These are phyloP conservation scores for Monosporascus sp. DNA, from an alignment of 2,329 filamentous ascomycete genomes.

Conservation along the genomic window DNA sequence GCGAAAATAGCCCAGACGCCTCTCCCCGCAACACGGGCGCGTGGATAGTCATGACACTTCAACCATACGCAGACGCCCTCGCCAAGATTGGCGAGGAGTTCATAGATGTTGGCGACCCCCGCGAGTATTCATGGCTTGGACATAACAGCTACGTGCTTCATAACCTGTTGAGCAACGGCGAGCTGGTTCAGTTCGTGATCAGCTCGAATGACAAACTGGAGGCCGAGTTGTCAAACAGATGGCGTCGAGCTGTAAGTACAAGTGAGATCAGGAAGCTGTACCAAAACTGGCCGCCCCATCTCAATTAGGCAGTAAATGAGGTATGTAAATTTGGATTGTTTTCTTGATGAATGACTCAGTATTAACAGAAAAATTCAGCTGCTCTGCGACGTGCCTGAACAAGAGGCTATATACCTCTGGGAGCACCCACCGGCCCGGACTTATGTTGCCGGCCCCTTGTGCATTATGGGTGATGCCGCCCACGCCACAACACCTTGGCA, in stretches of 20 bases:
- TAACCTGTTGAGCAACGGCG: slow-evolving; percentile 12
- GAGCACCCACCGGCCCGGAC: slow-evolving; percentile 14
- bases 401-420: slow-evolving; percentile 18
- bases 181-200: slow-evolving; percentile 17
- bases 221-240: slow-evolving; percentile 6
- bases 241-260: slow-evolving; percentile 11
- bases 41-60: slow-evolving; percentile 18
- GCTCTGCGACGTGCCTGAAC: slow-evolving; percentile 15
- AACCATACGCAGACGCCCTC: slow-evolving; percentile 14
- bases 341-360: not conserved
- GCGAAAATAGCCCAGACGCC: slow-evolving; percentile 16
- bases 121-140: slow-evolving; percentile 19
- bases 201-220: slow-evolving; percentile 7
- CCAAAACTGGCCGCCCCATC: slow-evolving; percentile 13
- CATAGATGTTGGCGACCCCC: slow-evolving; percentile 13
- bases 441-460: slow-evolving; percentile 15
- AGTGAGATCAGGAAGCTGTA: slow-evolving; percentile 16
- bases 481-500: slow-evolving; percentile 17
- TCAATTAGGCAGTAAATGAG: slow-evolving; percentile 15
- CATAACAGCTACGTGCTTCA: slow-evolving; percentile 9
- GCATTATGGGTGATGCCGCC: slow-evolving; percentile 14
- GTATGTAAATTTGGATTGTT: slow-evolving; percentile 3
- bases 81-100: slow-evolving; percentile 10
- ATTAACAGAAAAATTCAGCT: slow-evolving; percentile 7
- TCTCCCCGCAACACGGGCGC: slow-evolving; percentile 12